These are phyloP conservation scores for Pontederia paniculata DNA, from an alignment of 176 grass and related monocot species.

Conservation along the genomic window DNA sequence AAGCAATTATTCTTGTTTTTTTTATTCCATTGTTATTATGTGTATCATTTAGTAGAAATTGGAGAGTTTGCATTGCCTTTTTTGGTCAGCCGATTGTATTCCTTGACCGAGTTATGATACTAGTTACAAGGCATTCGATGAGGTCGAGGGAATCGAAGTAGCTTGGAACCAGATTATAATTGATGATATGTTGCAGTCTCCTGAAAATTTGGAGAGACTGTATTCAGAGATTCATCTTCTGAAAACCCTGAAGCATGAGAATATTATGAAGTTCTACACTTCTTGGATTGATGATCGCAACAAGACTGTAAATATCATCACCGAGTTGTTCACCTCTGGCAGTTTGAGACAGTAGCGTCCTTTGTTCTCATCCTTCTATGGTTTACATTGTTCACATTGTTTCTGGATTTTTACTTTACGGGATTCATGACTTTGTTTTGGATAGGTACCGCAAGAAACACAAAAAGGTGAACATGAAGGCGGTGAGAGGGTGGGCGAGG, in stretches of 20 bases:
- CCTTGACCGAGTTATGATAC: conserved; percentile 16
- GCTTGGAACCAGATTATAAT: conserved; percentile 39
- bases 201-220: conserved; percentile 31
- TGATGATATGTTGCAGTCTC: conserved; percentile 30
- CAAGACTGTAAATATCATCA: conserved; percentile 35
- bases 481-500: conserved; percentile 33
- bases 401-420: not conserved
- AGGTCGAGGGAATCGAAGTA: conserved; percentile 41
- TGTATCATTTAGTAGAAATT: not conserved
- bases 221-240: conserved; percentile 27
- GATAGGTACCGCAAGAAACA: conserved; percentile 34
- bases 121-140: conserved; percentile 52
- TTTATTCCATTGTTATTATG: too few relatives aligned
- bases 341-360: conserved; percentile 35
- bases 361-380: conserved; percentile 1
- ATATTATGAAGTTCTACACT: conserved; percentile 27
- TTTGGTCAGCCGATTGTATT: not conserved
- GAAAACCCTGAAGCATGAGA: conserved; percentile 30
- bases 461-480: conserved; percentile 33
- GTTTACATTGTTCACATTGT: not conserved
- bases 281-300: conserved; percentile 40
- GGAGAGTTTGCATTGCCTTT: not conserved
- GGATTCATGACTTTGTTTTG: not conserved
- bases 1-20: too few relatives aligned
- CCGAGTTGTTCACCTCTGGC: conserved; percentile 46